phyloP scores from a whole-genome alignment of 2,329 filamentous ascomycete species.

The Bertia moriformis region DNA sequence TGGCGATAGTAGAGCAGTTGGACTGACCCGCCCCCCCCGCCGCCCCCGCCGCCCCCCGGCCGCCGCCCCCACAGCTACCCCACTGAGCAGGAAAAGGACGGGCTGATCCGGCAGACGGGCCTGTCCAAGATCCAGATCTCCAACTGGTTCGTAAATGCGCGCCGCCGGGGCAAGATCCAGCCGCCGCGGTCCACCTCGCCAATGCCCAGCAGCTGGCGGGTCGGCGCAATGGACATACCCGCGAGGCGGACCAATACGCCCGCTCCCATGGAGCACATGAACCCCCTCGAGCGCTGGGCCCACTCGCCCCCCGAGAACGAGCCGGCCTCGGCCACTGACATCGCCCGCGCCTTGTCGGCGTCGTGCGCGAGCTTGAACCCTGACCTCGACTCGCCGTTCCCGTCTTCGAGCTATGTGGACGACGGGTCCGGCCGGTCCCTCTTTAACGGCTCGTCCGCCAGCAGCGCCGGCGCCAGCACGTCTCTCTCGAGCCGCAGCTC shows the following conservation, averaged over 20 bases:
- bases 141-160: constrained; percentile 85
- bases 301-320: constrained; percentile 47
- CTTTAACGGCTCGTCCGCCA: constrained; percentile 33
- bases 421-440: constrained; percentile 35
- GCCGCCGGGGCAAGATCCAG: constrained; percentile 57
- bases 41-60: too few relatives aligned
- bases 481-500: constrained; percentile 44
- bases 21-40: too few relatives aligned
- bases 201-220: constrained; percentile 24
- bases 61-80: too few relatives aligned
- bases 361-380: constrained; percentile 27
- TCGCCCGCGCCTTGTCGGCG: constrained; percentile 39
- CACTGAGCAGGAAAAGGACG: constrained; percentile 72
- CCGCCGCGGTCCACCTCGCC: constrained; percentile 23
- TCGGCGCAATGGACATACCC: not conserved
- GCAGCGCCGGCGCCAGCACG: constrained; percentile 35
- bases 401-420: constrained; percentile 41
- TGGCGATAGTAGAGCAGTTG: too few relatives aligned
- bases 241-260: constrained; percentile 35
- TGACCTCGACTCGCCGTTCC: constrained; percentile 40
- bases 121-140: constrained; percentile 72
- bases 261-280: constrained; percentile 32
- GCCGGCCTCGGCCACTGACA: constrained; percentile 41
- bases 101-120: constrained; percentile 63
- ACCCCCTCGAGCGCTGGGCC: constrained; percentile 42